phyloP scores from a whole-genome alignment of 1,139 yeast genomes.

The Taphrina pruni region DNA sequence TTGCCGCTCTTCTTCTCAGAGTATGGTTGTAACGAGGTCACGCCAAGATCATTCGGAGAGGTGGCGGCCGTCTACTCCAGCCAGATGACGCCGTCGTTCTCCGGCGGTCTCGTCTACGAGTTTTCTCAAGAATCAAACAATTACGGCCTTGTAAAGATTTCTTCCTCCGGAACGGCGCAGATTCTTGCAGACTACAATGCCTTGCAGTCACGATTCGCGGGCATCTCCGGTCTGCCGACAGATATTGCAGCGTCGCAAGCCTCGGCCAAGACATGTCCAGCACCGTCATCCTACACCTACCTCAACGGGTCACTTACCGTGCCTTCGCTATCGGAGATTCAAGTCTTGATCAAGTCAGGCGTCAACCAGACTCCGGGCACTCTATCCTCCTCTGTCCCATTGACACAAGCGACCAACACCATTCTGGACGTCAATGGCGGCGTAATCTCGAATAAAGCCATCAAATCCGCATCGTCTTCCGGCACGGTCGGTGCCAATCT shows the following conservation, averaged over 20 bases:
- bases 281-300: slow-evolving; percentile 49
- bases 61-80: slow-evolving; percentile 61
- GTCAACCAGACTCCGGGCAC: slow-evolving; percentile 29
- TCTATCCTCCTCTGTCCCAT: slow-evolving; percentile 53
- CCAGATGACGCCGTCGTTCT: slow-evolving; percentile 61
- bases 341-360: slow-evolving; percentile 23
- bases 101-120: slow-evolving; percentile 83
- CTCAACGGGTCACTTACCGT: slow-evolving; percentile 48
- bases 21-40: slow-evolving; percentile 65
- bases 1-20: slow-evolving; percentile 88
- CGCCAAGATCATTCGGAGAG: slow-evolving; percentile 71
- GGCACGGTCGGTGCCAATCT: slow-evolving; percentile 20
- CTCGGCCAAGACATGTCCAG: slow-evolving; percentile 47
- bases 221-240: slow-evolving; percentile 50
- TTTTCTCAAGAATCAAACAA: slow-evolving; percentile 70
- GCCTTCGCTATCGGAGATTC: slow-evolving; percentile 48
- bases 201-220: slow-evolving; percentile 60
- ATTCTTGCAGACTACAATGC: slow-evolving; percentile 63
- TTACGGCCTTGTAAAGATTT: slow-evolving; percentile 71
- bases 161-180: slow-evolving; percentile 50
- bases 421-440: slow-evolving; percentile 61
- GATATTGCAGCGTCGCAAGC: slow-evolving; percentile 46
- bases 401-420: slow-evolving; percentile 54
- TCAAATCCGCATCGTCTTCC: slow-evolving; percentile 31
- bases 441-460: slow-evolving; percentile 54